Percentiles rank a stretch among this genome's conserved stretches.
These are phyloP conservation scores for Entophlyctis luteolus DNA, from an alignment of 192 early-diverging fungal species.

Conservation along the genomic window DNA sequence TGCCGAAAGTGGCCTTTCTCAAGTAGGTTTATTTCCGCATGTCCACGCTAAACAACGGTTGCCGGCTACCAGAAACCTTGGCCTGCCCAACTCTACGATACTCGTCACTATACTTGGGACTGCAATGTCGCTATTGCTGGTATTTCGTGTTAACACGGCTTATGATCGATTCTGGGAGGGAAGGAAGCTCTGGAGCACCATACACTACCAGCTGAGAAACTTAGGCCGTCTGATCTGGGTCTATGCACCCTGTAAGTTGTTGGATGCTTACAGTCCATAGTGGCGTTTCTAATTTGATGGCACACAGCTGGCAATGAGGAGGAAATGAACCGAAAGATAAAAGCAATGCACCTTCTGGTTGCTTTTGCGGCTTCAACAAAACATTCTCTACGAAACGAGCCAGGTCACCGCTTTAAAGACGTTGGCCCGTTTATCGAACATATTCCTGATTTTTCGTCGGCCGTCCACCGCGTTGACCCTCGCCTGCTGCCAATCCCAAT, in stretches of 20 bases:
- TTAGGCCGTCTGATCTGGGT: constrained; percentile 77
- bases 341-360: constrained; percentile 69
- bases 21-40: constrained; percentile 3
- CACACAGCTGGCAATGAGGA: background rate
- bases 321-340: constrained; percentile 57
- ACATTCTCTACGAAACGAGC: constrained; percentile 70
- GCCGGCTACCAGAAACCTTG: background rate
- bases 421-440: constrained; percentile 61
- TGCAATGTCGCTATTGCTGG: background rate
- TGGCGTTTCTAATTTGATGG: background rate
- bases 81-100: constrained; percentile 32
- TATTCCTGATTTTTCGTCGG: constrained; percentile 33
- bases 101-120: constrained; percentile 43
- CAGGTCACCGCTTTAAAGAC: constrained; percentile 63
- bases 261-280: background rate
- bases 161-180: constrained; percentile 75
- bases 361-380: constrained; percentile 67
- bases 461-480: background rate
- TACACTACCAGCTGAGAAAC: constrained; percentile 69
- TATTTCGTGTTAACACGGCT: constrained; percentile 53
- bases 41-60: background rate
- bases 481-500: constrained; percentile 29
- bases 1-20: constrained; percentile 9
- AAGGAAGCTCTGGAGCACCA: constrained; percentile 72
- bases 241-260: background rate